Evolutionary conservation across 805 yeast species (phyloP).

Genomic region (Candida parachauliodes): DNA sequence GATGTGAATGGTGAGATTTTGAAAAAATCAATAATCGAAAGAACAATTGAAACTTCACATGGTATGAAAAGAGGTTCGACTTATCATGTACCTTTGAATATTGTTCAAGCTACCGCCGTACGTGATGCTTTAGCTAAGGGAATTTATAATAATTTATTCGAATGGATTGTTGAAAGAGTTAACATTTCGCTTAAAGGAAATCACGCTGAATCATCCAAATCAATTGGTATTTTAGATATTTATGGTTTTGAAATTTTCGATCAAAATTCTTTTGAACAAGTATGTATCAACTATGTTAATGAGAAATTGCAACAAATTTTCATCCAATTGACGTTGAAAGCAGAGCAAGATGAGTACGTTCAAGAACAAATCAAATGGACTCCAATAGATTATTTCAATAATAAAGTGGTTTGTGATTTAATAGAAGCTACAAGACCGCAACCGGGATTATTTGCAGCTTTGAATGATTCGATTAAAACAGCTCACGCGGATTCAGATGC

Average conservation of each 20-base stretch:
- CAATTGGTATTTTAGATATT: constrained; percentile 92
- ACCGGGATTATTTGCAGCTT: constrained; percentile 93
- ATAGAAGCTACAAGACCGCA: constrained; percentile 87
- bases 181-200: constrained; percentile 63
- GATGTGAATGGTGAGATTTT: constrained; percentile 72
- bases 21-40: constrained; percentile 65
- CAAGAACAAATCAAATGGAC: constrained; percentile 96
- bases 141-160: constrained; percentile 85
- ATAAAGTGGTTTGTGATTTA: constrained; percentile 92
- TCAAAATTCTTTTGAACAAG: constrained; percentile 90
- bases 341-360: constrained; percentile 97
- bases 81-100: constrained; percentile 89
- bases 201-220: constrained; percentile 44
- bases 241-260: constrained; percentile 96
- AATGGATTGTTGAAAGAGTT: constrained; percentile 93
- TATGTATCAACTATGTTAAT: constrained; percentile 93
- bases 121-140: constrained; percentile 95
- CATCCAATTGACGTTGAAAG: constrained; percentile 89
- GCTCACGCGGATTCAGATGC: constrained; percentile 97
- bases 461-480: constrained; percentile 95
- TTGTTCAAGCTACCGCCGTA: constrained; percentile 91
- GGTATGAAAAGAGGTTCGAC: constrained; percentile 89
- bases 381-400: constrained; percentile 94
- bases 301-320: constrained; percentile 96
- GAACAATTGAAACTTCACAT: constrained; percentile 86